These are phyloP conservation scores for Spiraea crenata DNA, from an alignment of 331 rosid species.

Conservation along the genomic window DNA sequence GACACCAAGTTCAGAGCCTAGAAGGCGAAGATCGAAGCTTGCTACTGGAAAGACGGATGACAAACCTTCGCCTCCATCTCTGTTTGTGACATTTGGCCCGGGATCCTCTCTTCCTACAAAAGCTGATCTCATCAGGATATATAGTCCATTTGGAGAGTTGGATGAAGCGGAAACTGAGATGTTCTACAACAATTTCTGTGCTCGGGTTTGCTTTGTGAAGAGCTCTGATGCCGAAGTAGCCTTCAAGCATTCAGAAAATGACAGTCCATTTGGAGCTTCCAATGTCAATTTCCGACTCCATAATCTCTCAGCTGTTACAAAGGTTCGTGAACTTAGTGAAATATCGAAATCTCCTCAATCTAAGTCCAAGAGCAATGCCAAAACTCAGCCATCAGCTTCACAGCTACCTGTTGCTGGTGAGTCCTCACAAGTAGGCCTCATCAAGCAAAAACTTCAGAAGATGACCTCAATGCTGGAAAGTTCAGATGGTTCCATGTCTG, in stretches of 20 bases:
- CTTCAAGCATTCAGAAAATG: conserved; percentile 36
- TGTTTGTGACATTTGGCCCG: conserved; percentile 52
- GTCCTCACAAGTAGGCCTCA: conserved; percentile 38
- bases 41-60: conserved; percentile 16
- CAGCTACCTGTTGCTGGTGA: conserved; percentile 26
- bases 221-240: conserved; percentile 58
- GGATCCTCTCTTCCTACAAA: conserved; percentile 64
- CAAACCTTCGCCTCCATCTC: conserved; percentile 33
- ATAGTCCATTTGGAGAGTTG: conserved; percentile 56
- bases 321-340: conserved; percentile 39
- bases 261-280: conserved; percentile 49
- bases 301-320: conserved; percentile 28
- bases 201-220: conserved; percentile 51
- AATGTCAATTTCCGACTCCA: conserved; percentile 47
- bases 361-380: conserved; percentile 25
- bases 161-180: conserved; percentile 56
- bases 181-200: conserved; percentile 49
- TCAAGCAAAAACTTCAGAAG: conserved; percentile 52
- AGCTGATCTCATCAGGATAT: conserved; percentile 49
- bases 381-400: conserved; percentile 25
- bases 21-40: conserved; percentile 10
- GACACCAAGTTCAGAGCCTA: conserved; percentile 4
- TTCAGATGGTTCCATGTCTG: conserved; percentile 32
- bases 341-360: conserved; percentile 29
- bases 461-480: conserved; percentile 49